Evolutionary conservation across 805 yeast species (phyloP).

Genomic region (Candida berthetii): DNA sequence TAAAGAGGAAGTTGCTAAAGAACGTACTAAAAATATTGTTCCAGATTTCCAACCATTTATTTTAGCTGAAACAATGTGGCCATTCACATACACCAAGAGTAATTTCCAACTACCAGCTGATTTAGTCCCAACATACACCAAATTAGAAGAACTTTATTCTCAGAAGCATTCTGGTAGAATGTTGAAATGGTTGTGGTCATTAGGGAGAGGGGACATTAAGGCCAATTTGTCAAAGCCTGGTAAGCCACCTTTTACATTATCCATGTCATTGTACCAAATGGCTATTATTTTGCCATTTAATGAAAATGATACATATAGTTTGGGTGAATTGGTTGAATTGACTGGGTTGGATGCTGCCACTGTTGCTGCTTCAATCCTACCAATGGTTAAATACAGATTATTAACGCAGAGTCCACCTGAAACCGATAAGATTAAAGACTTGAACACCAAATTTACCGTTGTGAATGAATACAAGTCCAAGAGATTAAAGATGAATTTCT

Average conservation of each 20-base stretch:
- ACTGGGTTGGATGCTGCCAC: slow-evolving; percentile 64
- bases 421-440: slow-evolving; percentile 41
- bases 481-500: slow-evolving; percentile 78
- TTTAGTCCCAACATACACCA: slow-evolving; percentile 56
- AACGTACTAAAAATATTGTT: slow-evolving; percentile 24
- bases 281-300: slow-evolving; percentile 83
- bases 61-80: slow-evolving; percentile 91
- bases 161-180: slow-evolving; percentile 81
- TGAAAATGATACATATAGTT: slow-evolving; percentile 51
- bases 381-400: slow-evolving; percentile 74
- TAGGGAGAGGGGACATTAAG: slow-evolving; percentile 86
- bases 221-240: slow-evolving; percentile 81
- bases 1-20: slow-evolving; percentile 37
- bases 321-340: slow-evolving; percentile 52
- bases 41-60: slow-evolving; percentile 67
- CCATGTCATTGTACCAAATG: slow-evolving; percentile 82
- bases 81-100: slow-evolving; percentile 37
- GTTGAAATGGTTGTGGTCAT: slow-evolving; percentile 93
- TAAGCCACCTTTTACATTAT: slow-evolving; percentile 73
- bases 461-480: slow-evolving; percentile 82
- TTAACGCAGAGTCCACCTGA: slow-evolving; percentile 62
- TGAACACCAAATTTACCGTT: slow-evolving; percentile 58
- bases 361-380: slow-evolving; percentile 71
- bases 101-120: slow-evolving; percentile 59
- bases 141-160: slow-evolving; percentile 63